These are phyloP conservation scores for Suillus subluteus DNA, from an alignment of 768 basidiomycete species.

Conservation along the genomic window DNA sequence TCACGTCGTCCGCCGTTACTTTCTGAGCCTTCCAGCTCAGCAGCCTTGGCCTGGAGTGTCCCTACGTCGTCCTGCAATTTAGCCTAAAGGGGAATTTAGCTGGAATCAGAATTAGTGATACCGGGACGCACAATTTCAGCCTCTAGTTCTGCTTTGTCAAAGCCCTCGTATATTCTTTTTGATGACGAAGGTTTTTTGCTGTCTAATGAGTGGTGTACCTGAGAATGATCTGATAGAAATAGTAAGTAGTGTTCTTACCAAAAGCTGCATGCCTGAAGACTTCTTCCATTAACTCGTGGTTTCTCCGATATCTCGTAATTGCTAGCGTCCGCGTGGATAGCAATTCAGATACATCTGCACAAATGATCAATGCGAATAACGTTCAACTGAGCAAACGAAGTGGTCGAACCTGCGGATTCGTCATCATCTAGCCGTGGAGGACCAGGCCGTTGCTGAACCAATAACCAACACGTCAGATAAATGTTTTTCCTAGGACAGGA, in stretches of 20 bases:
- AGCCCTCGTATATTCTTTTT: constrained; percentile 59
- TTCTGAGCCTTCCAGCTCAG: constrained; percentile 43
- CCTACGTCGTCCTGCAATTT: constrained; percentile 65
- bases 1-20: constrained; percentile 30
- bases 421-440: constrained; percentile 52
- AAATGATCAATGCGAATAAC: neutral
- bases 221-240: constrained; percentile 16
- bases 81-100: constrained; percentile 39
- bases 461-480: neutral
- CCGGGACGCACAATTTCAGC: constrained; percentile 51
- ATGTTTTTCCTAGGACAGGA: neutral
- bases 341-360: constrained; percentile 64
- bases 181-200: constrained; percentile 45
- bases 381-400: neutral
- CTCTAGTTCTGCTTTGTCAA: constrained; percentile 60
- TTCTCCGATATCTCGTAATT: constrained; percentile 71
- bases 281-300: constrained; percentile 85
- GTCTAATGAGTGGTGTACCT: constrained; percentile 35
- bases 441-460: constrained; percentile 32
- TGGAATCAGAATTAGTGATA: neutral
- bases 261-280: constrained; percentile 78
- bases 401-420: constrained; percentile 61
- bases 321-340: constrained; percentile 77
- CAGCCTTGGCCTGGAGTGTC: constrained; percentile 52
- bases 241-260: constrained; percentile 32